phyloP scores from a whole-genome alignment of 164 flowering plant genomes.

The Piper longum region DNA sequence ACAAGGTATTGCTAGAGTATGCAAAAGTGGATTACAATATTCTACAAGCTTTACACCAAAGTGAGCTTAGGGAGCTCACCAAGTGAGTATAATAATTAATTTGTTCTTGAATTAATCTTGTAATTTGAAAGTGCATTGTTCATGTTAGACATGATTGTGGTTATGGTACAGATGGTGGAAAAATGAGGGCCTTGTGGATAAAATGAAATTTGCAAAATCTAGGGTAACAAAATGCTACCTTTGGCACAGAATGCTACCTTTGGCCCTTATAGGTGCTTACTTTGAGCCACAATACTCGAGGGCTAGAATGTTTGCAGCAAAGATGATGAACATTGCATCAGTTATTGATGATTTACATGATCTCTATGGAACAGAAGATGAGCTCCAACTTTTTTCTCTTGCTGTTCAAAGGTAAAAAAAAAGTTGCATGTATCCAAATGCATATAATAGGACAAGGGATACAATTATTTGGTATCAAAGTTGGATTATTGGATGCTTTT shows the following conservation, averaged over 20 bases:
- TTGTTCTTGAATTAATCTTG: neutral
- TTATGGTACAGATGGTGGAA: neutral
- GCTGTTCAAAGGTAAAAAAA: neutral
- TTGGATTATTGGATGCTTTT: too few species aligned
- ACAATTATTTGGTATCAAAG: too few species aligned
- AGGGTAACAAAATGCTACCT: slow-evolving; percentile 1
- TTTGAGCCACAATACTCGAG: slow-evolving; percentile 2
- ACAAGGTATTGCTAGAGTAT: slow-evolving; percentile 2
- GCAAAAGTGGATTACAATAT: slow-evolving; percentile 16
- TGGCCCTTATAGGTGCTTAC: too few species aligned
- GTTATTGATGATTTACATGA: slow-evolving; percentile 4
- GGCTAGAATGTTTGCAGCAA: neutral
- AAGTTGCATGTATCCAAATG: too few species aligned
- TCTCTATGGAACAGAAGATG: slow-evolving; percentile 2
- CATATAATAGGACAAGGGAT: too few species aligned
- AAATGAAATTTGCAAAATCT: neutral
- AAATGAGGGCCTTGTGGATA: neutral
- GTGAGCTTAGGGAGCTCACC: slow-evolving; percentile 1
- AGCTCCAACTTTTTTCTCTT: neutral
- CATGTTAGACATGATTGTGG: neutral
- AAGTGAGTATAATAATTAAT: neutral
- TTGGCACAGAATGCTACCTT: neutral
- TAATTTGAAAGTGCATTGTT: neutral
- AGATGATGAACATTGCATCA: neutral
- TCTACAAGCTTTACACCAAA: slow-evolving; percentile 2